Base-by-base conservation (phyloP, 1,284 basidiomycete species). In the Papiliotrema fonsecae region DNA sequence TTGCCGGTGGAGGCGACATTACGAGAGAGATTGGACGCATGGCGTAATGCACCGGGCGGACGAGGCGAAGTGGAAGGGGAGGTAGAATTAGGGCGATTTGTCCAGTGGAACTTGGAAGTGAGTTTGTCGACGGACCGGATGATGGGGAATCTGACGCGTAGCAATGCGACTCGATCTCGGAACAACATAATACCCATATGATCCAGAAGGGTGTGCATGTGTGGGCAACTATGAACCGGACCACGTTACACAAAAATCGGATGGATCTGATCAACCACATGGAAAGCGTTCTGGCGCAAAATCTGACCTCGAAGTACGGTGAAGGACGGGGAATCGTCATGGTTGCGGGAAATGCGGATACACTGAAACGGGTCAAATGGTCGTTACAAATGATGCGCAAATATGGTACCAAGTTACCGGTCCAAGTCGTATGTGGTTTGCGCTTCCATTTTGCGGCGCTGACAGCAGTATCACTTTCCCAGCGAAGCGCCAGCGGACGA, bases 331-430 rank as follows among this genome's bases (percentile, higher is more conserved):
- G 77, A 1, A 71, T 78, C 36, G 75, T 78, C 25, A 72, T 74
- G 60, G 72, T 75, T 21, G 76, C 76, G n/a, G 77, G 77, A 5
- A 77, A 78, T 55, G 74, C 72, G 42, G 76, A 77, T 58, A 77
- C 76, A 0, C 66, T 77, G 13, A 47, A 62, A 31, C 66, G 76
- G 22, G 75, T 75, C 9, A 61, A 73, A 38, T 70, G 73, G 60
- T 68, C 66, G 16, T 64, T 77, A 21, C 51, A 63, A 30, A 69
- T 77, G 57, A 47, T 77, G 27, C 61, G 76, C 41, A 50, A 47
- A 7, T 70, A 73, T 49, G 60, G 62, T 5, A 63, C 59, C 19
- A 60, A 53, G 7, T 59, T 77, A 11, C 75, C 76, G n/a, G 72
- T 74, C 0, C 66, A 75, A 47, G 59, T 70, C 36, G 67, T 67